These are phyloP conservation scores for Hemileccinum impolitum DNA, from an alignment of 768 basidiomycete species.

Conservation along the genomic window DNA sequence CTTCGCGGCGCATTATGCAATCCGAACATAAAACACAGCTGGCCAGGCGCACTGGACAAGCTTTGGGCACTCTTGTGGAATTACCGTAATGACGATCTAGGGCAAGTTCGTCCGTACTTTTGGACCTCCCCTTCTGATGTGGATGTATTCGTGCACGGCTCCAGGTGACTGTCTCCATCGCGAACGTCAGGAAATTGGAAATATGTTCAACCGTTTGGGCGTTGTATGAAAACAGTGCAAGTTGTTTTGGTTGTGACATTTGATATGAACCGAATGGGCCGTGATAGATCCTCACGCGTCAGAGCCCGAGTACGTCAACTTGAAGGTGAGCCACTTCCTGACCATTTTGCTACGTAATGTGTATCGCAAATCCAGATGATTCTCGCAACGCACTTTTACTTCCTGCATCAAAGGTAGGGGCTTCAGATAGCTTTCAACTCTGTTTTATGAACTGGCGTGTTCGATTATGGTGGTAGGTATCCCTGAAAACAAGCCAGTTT, in stretches of 20 bases:
- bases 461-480: constrained; percentile 38
- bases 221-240: constrained; percentile 28
- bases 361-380: background rate
- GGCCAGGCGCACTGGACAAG: constrained; percentile 45
- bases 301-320: constrained; percentile 40
- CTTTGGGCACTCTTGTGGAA: too few species aligned
- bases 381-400: constrained; percentile 34
- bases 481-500: background rate
- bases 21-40: constrained; percentile 37
- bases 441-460: too few species aligned
- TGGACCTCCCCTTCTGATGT: too few species aligned
- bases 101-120: too few species aligned
- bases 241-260: background rate
- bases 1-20: constrained; percentile 45
- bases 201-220: constrained; percentile 22
- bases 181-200: constrained; percentile 19
- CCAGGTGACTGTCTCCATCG: constrained; percentile 11
- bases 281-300: constrained; percentile 35
- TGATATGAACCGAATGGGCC: background rate
- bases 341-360: background rate
- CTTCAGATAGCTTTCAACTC: too few species aligned
- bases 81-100: too few species aligned
- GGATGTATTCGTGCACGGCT: background rate
- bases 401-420: constrained; percentile 38
- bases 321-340: too few species aligned